Base-by-base conservation (phyloP, 257 asterid genomes). In the Salvia splendens region DNA sequence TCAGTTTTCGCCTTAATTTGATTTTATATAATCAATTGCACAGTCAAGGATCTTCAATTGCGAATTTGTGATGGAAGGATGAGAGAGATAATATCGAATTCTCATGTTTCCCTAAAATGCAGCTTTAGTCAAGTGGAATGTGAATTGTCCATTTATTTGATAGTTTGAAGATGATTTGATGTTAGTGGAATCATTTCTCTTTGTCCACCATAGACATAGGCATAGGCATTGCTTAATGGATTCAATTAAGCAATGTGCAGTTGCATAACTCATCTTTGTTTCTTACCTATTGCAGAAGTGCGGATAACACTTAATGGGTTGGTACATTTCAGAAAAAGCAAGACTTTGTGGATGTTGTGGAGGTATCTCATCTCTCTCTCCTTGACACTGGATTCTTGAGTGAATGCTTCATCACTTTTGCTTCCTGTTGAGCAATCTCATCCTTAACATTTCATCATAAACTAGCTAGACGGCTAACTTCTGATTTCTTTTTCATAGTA, bases 291-390 rank as follows among this genome's bases (percentile, higher is more conserved):
- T 76, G 76, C 87, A 92, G 97, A 76, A 89, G 83, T 78, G 93
- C 96, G 42, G 98, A 92, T 74, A 97, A 92, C 75, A 87, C 96
- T 40, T 87, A 89, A 79, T 92, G 97, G 98, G 63, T 87, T 36
- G 96, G 97, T 53, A 75, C 86, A 51, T 92, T 89, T 84, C 85
- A 81, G 61, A 77, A 67, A 8, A 92, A 89, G 58, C 97, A 92
- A 67, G 98, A 92, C 75, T 92, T 92, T 74, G 60, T 89, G 24
- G 96, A 92, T 86, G 97, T 89, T 78, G 97, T 86, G 41, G 98
- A 92, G 97, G 97, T 89, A 81, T 24, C 42, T 5, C 42, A 38
- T 52, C 74, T 61, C 30, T 24, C 5, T 35, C 40, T 35, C 6
- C 40, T 3, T 35, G 40, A 50, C 58, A 38, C 66, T 45, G 15